Evolutionary conservation across 345 rosid genomes (phyloP), one percentile per base, ranked within the genome.

Genomic region (Tarenaya hassleriana): DNA sequence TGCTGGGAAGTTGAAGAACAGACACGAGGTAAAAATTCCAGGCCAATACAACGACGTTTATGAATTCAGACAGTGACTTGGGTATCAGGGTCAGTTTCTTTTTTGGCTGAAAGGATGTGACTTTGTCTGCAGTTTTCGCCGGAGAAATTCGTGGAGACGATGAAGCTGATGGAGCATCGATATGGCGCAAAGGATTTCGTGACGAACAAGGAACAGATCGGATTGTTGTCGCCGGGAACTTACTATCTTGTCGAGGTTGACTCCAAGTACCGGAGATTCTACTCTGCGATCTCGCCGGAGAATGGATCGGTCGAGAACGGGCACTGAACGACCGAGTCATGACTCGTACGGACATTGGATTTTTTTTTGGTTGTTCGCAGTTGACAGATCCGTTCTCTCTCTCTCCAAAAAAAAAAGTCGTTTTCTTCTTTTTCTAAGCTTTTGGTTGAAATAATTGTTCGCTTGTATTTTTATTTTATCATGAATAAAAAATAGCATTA

Each of bases 141-240:
- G 0, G 96, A 77, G 78, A 86, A 88, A 41, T 94, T 94, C 58
- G 86, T 83, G 24, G 95, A 82, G 62, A 81, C 78, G 3, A 45
- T 94, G 95, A 75, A 88, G 74, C 79, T 94, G 43, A 88, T 82
- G 94, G 99, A 94, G 81, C 95, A 86, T 45, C 76, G 99, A 60
- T 94, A 94, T 7, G 99, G 99, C 12, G 92, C 79, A 38, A 94
- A 86, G 62, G 97, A 80, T 79, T 88, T 82, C 11, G 79, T 80
- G 75, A 94, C 99, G 1, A 88, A 75, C 80, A 80, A 94, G 58
- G 99, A 88, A 52, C 53, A 59, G 14, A 14, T 67, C 32, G 82
- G 87, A 71, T 82, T 82, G 52, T 68, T 94, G 77, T 71, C 92
- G 51, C 83, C 95, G 0, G 99, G 89, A 41, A 84, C 99, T 21